Evolutionary conservation across 768 basidiomycete genomes (phyloP), one percentile per base, ranked within the genome.

Genomic region (Agaricus sinodeliciosus): DNA sequence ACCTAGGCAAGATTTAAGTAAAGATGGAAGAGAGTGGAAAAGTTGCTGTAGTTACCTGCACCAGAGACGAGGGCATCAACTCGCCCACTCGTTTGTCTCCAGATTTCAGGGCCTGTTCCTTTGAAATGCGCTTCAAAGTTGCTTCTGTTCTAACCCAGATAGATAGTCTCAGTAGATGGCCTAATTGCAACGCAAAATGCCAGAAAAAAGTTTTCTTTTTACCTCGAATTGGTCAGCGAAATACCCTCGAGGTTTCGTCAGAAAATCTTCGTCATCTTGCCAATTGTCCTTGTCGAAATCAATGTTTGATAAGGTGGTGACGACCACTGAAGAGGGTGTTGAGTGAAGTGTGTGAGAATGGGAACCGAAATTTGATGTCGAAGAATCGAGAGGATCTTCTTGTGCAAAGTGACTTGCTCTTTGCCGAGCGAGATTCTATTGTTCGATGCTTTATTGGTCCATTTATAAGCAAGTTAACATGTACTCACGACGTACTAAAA

Each of bases 211-310:
- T 11, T 25, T 4, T 19, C 11, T 18, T 51, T 64, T 15, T 41
- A 70, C 75, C 68, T 97, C 95, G 54, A 99, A 98, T 68, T 99
- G 96, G 65, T 99, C 93, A 3, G 93, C 92, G 61, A 98, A 99
- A 69, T 86, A 89, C 0, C 94, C 95, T 57, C 89, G 73, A 3
- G 89, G 87, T 60, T 76, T 75, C 46, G 61, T 67, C 15, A 70
- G 55, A 19, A 79, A 67, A 39, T 77, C 74, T 43, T 71, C 72
- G 25, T 67, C 64, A 2, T 77, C 71, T 31, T 67, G 57, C 18
- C 67, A 69, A 34, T 66, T 63, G 48, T 60, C 56, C 6, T 65
- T 60, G 34, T 71, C 67, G 51, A 78, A 70, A 45, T 73, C 60
- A 9, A 72, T 65, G 35, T 70, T 60, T 36, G 70, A 62, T 4